Evolutionary conservation across 768 basidiomycete genomes (phyloP).

Genomic region (Mycena olivaceomarginata): DNA sequence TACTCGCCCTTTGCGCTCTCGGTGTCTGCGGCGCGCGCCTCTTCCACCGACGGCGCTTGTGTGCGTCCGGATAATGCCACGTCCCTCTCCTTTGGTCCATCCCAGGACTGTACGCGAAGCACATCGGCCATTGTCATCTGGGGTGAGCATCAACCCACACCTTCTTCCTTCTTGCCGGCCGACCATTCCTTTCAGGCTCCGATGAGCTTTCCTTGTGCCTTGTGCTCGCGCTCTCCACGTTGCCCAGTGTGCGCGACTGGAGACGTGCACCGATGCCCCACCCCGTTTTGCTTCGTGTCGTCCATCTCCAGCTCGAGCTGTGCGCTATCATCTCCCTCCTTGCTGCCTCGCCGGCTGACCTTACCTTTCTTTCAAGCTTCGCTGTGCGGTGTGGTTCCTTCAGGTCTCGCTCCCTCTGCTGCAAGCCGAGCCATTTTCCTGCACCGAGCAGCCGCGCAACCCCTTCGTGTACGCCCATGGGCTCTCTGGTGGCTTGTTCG

Average conservation of each 20-base stretch:
- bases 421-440: not conserved
- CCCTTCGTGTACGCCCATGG: not conserved
- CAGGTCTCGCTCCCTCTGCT: not conserved
- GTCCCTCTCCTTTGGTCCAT: not conserved
- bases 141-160: not conserved
- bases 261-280: not conserved
- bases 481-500: not conserved
- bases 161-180: not conserved
- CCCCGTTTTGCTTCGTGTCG: not conserved
- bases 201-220: not conserved
- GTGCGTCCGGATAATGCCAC: not conserved
- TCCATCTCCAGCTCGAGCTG: not conserved
- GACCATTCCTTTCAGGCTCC: not conserved
- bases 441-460: not conserved
- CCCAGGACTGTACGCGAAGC: not conserved
- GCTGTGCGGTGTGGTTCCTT: not conserved
- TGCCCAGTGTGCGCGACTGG: not conserved
- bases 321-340: not conserved
- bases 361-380: not conserved
- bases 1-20: too few relatives aligned
- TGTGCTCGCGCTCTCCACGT: not conserved
- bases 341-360: not conserved
- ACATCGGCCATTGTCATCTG: not conserved
- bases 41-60: not conserved
- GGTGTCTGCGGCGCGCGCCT: too few relatives aligned